Base-by-base conservation (phyloP, 2,329 filamentous ascomycete genomes). In the Ilyonectria sp. region DNA sequence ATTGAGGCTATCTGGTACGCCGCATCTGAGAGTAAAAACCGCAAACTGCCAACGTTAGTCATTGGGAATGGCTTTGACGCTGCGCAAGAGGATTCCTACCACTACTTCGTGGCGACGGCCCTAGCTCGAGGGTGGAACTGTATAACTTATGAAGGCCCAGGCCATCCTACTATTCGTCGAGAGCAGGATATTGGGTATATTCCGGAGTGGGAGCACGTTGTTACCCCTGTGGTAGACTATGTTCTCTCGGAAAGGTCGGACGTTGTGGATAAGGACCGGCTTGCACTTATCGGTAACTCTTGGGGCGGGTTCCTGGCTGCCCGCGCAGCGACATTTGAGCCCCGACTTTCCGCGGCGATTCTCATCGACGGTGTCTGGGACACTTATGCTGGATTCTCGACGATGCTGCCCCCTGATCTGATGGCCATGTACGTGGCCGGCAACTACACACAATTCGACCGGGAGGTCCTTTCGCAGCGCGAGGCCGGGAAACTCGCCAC, bases 111-210 rank as follows among this genome's bases (percentile, higher is more conserved):
- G 10, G 71, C 74, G 13, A 68, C 79, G 0, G 79, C 78, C 1
- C 65, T 84, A 2, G 77, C 78, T 21, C 79, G 83, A 1, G 84
- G 84, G 2, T 83, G 77, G 70, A 84, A 86, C 59, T 77, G 79
- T 33, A 77, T 86, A 10, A 81, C 81, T 0, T 86, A 83, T 67
- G 84, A 86, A 52, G 85, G 84, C 0, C 84, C 84, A 0, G 84
- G 84, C 0, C 84, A 86, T 68, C 77, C 79, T 3, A 80, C 76
- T 0, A 79, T 83, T 2, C 79, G 81, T 10, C 79, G 84, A 1
- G 64, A 80, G 0, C 81, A 86, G 43, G 71, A 77, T 3, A 52
- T 85, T 1, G 82, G 81, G 3, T 86, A 86, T 69, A 83, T 84
- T 19, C 78, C 77, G 0, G 77, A 85, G 21, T 86, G 83, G 83